Conservation (phyloP, 352 stramenopile species). For the Phytophthora rubi region DNA sequence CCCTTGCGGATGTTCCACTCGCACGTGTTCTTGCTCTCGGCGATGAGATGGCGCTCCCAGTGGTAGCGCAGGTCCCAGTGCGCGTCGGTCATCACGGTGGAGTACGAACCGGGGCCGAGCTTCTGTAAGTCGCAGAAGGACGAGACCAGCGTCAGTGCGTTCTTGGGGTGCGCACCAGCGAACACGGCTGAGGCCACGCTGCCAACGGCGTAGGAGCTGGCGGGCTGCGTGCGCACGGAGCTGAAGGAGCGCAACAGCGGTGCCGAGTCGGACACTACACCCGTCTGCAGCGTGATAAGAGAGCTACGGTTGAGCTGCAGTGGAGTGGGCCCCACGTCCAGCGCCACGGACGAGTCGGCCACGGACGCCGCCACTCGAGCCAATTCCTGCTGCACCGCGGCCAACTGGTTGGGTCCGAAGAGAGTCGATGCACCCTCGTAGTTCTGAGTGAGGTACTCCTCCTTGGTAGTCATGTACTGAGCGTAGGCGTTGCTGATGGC, state of each 20-base stretch:
- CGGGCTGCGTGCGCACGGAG: conserved; percentile 26
- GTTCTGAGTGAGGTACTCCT: conserved; percentile 61
- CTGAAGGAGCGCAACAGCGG: conserved; percentile 31
- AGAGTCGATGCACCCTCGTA: conserved; percentile 37
- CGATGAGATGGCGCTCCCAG: conserved; percentile 24
- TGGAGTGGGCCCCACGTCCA: conserved; percentile 31
- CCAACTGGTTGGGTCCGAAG: conserved; percentile 65
- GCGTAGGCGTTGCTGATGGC: conserved; percentile 61
- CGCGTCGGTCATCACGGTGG: conserved; percentile 41
- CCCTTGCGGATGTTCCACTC: conserved; percentile 48
- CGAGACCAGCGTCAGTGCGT: conserved; percentile 32
- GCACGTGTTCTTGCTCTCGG: conserved; percentile 46
- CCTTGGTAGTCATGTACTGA: conserved; percentile 58
- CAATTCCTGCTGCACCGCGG: conserved; percentile 54
- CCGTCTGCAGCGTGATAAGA: conserved; percentile 41
- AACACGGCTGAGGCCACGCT: conserved; percentile 41
- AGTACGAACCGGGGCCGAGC: conserved; percentile 24
- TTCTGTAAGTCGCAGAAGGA: conserved; percentile 57
- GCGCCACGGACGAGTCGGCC: not conserved
- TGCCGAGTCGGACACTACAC: conserved; percentile 41
- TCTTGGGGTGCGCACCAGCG: conserved; percentile 48
- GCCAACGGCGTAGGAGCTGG: conserved; percentile 32
- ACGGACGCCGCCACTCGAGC: conserved; percentile 31
- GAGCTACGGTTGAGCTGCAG: conserved; percentile 39
- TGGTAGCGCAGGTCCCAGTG: conserved; percentile 55